Conservation (phyloP, 208 protist genomes). For the Vickermania ingenoplastis region DNA sequence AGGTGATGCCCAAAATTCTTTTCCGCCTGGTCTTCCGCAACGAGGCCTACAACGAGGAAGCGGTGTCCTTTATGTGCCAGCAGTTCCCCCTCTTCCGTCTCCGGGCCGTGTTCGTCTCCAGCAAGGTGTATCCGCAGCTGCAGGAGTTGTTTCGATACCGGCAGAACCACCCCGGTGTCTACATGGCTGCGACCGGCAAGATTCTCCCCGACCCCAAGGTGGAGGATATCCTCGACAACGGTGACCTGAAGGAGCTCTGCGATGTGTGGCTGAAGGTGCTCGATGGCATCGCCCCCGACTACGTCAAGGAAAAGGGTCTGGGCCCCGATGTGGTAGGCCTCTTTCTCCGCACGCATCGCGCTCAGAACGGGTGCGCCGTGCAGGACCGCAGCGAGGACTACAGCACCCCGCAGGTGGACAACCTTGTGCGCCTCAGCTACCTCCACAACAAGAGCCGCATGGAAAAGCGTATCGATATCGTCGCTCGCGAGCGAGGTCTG, state of each 20-base stretch:
- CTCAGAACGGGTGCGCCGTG: constrained; percentile 21
- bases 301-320: constrained; percentile 22
- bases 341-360: constrained; percentile 32
- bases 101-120: constrained; percentile 68
- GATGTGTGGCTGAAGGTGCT: constrained; percentile 41
- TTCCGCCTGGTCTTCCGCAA: constrained; percentile 84
- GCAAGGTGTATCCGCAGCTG: constrained; percentile 19
- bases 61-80: constrained; percentile 9
- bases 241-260: constrained; percentile 14
- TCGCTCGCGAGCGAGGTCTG: constrained; percentile 25
- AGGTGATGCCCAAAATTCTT: constrained; percentile 19
- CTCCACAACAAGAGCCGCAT: constrained; percentile 32
- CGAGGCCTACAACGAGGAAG: constrained; percentile 36
- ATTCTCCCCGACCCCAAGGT: constrained; percentile 9
- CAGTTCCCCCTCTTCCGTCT: constrained; percentile 59
- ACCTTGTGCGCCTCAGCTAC: constrained; percentile 39
- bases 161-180: constrained; percentile 9
- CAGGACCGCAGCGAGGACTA: constrained; percentile 20
- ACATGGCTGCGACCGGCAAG: constrained; percentile 7
- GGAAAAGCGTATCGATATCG: constrained; percentile 34
- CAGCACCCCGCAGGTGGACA: constrained; percentile 19
- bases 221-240: constrained; percentile 11
- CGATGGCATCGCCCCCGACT: constrained; percentile 29
- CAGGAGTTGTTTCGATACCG: constrained; percentile 14
- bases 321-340: constrained; percentile 19